These are phyloP conservation scores for Trypanosoma scelopori DNA, from an alignment of 208 protist genomes.

Conservation along the genomic window DNA sequence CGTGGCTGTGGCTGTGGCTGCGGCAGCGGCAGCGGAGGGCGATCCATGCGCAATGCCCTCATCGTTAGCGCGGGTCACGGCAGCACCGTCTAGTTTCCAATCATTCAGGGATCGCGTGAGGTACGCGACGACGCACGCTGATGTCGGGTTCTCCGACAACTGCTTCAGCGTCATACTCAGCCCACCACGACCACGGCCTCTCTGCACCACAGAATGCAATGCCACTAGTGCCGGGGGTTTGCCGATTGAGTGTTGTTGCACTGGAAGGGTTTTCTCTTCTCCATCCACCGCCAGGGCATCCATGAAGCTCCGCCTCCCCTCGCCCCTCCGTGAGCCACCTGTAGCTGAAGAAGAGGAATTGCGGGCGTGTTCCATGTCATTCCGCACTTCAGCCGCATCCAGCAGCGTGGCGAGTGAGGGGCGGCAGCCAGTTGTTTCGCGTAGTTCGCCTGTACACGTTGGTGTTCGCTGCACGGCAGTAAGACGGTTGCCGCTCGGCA, in stretches of 20 bases:
- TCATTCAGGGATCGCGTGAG: slow-evolving; percentile 39
- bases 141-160: slow-evolving; percentile 49
- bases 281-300: neutral
- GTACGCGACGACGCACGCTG: slow-evolving; percentile 47
- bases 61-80: neutral
- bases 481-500: neutral
- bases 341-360: neutral
- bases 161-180: slow-evolving; percentile 23
- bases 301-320: neutral
- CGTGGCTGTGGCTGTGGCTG: too few relatives aligned
- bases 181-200: slow-evolving; percentile 1
- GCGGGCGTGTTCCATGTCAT: neutral
- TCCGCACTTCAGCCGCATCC: slow-evolving; percentile 4
- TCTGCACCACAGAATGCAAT: slow-evolving; percentile 9
- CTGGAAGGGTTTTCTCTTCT: neutral
- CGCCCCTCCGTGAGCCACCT: neutral
- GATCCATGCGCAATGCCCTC: neutral
- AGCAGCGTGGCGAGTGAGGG: slow-evolving; percentile 19
- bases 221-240: slow-evolving; percentile 1
- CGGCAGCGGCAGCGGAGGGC: neutral
- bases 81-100: slow-evolving; percentile 29
- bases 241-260: neutral
- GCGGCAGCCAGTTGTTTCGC: neutral
- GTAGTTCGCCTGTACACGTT: neutral
- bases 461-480: slow-evolving; percentile 3